Base-by-base conservation (phyloP, 78 protist species). In the Dictyostelium citrinum region DNA sequence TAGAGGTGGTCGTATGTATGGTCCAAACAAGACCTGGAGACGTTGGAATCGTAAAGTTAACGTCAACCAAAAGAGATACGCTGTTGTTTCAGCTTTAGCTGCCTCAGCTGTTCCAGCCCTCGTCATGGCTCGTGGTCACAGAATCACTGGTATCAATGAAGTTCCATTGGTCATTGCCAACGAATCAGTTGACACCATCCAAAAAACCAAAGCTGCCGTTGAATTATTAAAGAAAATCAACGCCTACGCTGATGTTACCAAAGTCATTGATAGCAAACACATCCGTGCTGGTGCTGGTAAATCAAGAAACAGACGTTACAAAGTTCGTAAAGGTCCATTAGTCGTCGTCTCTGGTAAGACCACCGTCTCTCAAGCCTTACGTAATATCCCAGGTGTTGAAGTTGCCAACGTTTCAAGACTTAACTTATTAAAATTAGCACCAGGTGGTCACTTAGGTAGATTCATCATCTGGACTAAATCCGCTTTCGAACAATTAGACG, bases 371-470 rank as follows among this genome's bases (percentile, higher is more conserved):
- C 60, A 72, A 35, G 99, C 99, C 29, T 98, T 98, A 99, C 95
- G 99, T 88, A 99, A 99, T 99, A 31, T 99, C 88, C 96, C 99
- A 91, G 99, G 99, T 71, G 99, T 99, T 55, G 99, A 99, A 80
- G 45, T 95, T 64, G 68, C 91, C 96, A 17, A 22, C 81, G 99
- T 99, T 41, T 58, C 71, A 74, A 61, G 98, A 77, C 96, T 99
- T 67, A 99, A 99, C 98, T 97, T 99, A 64, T 98, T 99, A 64
- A 97, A 99, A 96, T 98, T 99, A 79, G 99, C 99, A 80, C 99
- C 99, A 37, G 99, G 99, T 91, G 99, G 99, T 39, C 99, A 99
- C 97, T 68, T 99, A 33, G 99, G 99, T 90, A 98, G 99, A 84
- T 98, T 99, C 96, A 49, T 98, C 98, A 96, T 99, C 97, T 99